Evolutionary conservation across 306 rosid genomes (phyloP), one percentile per base, ranked within the genome.

Genomic region (Corylus americana): DNA sequence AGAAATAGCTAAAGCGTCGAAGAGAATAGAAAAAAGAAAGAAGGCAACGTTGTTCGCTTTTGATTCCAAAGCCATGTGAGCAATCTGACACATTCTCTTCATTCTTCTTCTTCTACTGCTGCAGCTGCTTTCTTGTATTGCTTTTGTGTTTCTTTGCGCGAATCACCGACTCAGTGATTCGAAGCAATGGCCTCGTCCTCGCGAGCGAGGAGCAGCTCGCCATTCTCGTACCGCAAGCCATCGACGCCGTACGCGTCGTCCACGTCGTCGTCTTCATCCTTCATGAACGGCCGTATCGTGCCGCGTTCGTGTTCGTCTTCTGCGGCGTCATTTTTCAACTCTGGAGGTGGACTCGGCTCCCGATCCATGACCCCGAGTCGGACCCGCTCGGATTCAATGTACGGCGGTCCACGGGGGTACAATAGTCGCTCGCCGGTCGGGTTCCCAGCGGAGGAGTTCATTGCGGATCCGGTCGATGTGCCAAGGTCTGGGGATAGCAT

Each of bases 131-230:
- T 54, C 7, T 42, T 42, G 45, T 42, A 42, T 42, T 25, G 53
- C 53, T 62, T 83, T 72, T n/a, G 59, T 37, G 11, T 58, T 35
- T 22, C 47, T 37, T 68, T 69, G 16, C 72, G 89, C 78, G 91
- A 88, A 83, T 91, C 92, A 84, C 83, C 82, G 79, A 25, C 83
- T 85, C 85, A 80, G 73, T 83, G 89, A 85, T 78, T 76, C 77
- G 78, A 80, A 81, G 82, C 78, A 63, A 91, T 96, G 99, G 98
- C 98, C 8, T 93, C 97, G 53, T 93, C 99, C 27, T 96, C 99
- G 0, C 87, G 97, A 71, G 97, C 94, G 71, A 77, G 97, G 82
- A 93, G 98, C 82, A 91, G 98, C 85, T 96, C 99, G 16, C 99
- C 98, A 50, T 96, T 93, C 81, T 91, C 98, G 51, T 50, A 91